Base-by-base conservation (phyloP, 2,329 filamentous ascomycete species). In the Tolypocladium paradoxum region DNA sequence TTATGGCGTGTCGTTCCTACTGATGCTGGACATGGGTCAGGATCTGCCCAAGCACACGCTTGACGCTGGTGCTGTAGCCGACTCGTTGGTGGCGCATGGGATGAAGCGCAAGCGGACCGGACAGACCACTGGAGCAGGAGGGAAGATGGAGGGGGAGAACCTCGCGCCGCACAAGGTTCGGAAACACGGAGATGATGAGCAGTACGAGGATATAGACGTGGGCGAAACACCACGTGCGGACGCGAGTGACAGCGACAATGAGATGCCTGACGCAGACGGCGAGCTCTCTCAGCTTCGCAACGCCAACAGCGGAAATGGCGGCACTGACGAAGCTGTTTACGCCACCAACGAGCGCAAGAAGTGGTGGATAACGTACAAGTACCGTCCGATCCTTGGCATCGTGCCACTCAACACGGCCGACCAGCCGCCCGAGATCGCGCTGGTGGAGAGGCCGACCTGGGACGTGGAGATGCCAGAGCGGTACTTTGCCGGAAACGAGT, bases 351-450 rank as follows among this genome's bases (percentile, higher is more conserved):
- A 62, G 55, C 63, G 62, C 49, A 69, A 65, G 56, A 71, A 68
- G 56, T 79, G 73, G 72, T 97, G 90, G 89, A 82, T 85, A 65
- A 95, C 91, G 6, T 90, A 87, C 76, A 95, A 95, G 70, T 99
- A 97, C 70, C 81, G 91, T 54, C 88, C 91, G n/a, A 90, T 99
- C 61, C 75, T 99, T 56, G 93, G 91, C 52, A 71, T 84, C 37
- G 77, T 82, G 36, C 73, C 75, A 45, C 68, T 78, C 57, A 65
- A 64, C 51, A 61, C 58, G 22, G 67, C 71, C 29, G 65, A 66
- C 60, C 55, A 68, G 60, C 68, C 73, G 12, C 70, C 87, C 5
- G 93, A 99, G 70, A 87, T 96, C 48, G 91, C 90, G 2, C 74
- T 97, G 50, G 83, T 97, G 16, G 92, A 97, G 74, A 76, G 91